Base-by-base conservation (phyloP, 768 basidiomycete species). In the Lactarius pseudohatsudake region DNA sequence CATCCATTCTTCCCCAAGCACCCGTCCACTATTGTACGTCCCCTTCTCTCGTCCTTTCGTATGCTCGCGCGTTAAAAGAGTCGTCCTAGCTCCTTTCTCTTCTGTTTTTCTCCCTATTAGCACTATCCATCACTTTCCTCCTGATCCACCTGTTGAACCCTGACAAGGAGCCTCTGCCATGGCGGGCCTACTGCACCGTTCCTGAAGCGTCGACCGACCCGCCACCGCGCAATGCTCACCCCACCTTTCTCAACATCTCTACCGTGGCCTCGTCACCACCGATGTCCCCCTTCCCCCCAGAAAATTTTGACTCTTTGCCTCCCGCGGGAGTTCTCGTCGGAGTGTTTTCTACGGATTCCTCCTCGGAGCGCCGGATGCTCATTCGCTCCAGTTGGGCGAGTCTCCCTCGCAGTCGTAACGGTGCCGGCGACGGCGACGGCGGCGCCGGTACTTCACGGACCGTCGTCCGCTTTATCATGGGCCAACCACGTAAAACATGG, bases 131-230 rank as follows among this genome's bases (percentile, higher is more conserved):
- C 72, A 96, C 95, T 36, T 85, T 95, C 66, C 81, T 92, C 63
- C 83, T 98, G 77, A 94, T 94, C 74, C 91, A 97, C 77, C 84
- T 96, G 68, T 84, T 98, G 74, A 96, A 97, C 75, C 96, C 95
- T 65, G 96, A 98, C 82, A 98, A 97, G 76, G 88, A 91, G 61
- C 90, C 94, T 26, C 80, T 97, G 8, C 95, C 95, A 56, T 98
- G 95, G 95, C 86, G 94, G 71, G 87, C 89, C 26, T 97, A 96
- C 75, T 98, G 96, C 77, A 85, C 91, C 28, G 81, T 86, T 62
- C 89, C 89, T 5, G 83, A 82, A 57, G 70, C 80, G 64, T 79
- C 81, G 69, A 72, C 79, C 60, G 76, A 79, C 73, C 77, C 84
- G 59, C 77, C 80, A 69, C 71, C 83, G 66, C 74, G 76, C 62